These are phyloP conservation scores for Endocalyx cinctus DNA, from an alignment of 2,329 filamentous ascomycete genomes.

Conservation along the genomic window DNA sequence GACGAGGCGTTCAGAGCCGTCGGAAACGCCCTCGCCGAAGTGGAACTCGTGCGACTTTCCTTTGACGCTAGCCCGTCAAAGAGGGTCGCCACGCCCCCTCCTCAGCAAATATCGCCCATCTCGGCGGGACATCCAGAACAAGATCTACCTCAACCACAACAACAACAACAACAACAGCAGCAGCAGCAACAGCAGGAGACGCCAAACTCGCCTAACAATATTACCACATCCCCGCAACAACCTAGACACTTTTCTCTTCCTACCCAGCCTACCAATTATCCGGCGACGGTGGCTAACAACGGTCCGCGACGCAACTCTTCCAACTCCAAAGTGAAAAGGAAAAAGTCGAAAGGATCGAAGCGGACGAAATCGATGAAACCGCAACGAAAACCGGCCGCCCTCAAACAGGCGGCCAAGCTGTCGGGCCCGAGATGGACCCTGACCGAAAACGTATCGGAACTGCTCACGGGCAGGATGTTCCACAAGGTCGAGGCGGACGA, in stretches of 20 bases:
- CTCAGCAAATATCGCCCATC: too few relatives aligned
- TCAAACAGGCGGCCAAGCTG: constrained; percentile 22
- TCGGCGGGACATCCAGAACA: too few relatives aligned
- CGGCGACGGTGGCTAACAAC: too few relatives aligned
- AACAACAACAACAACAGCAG: too few relatives aligned
- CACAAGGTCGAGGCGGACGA: constrained; percentile 54
- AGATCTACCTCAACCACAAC: too few relatives aligned
- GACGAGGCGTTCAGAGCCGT: constrained; percentile 47
- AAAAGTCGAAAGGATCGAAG: constrained; percentile 26
- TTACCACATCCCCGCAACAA: too few relatives aligned
- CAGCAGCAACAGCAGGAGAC: too few relatives aligned
- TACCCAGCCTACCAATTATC: too few relatives aligned
- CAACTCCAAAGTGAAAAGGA: neutral
- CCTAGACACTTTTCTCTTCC: too few relatives aligned
- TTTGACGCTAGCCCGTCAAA: too few relatives aligned
- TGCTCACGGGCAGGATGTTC: constrained; percentile 52
- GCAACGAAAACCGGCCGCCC: constrained; percentile 17
- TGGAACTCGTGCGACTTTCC: constrained; percentile 24
- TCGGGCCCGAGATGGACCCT: constrained; percentile 46
- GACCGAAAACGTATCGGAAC: constrained; percentile 52
- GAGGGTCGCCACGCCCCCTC: constrained; percentile 23
- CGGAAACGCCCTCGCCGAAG: constrained; percentile 35
- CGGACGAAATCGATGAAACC: constrained; percentile 16
- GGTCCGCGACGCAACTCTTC: neutral
- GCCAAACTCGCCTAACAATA: too few relatives aligned